Evolutionary conservation across 106 monocot genomes (phyloP).

Genomic region (Dactylorhiza incarnata): DNA sequence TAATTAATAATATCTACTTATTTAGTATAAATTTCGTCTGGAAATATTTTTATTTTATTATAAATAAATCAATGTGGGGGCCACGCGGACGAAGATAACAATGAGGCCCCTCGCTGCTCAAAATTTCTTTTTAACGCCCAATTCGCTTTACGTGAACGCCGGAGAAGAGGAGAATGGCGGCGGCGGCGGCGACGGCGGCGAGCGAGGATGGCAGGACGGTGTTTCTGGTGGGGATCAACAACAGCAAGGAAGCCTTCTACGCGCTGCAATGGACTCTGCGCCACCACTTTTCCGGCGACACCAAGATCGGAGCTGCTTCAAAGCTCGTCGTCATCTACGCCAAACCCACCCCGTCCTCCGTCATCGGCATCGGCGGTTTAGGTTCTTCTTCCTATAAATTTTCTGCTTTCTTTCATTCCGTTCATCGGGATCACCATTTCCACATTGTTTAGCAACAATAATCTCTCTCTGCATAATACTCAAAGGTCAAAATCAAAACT

Average conservation of each 20-base stretch:
- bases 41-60: too few relatives aligned
- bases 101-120: not conserved
- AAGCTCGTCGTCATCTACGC: conserved; percentile 6
- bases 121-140: not conserved
- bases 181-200: not conserved
- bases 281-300: conserved; percentile 28
- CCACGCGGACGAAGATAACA: not conserved
- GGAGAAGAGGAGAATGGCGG: not conserved
- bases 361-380: not conserved
- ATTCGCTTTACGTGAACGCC: not conserved
- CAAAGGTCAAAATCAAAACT: too few relatives aligned
- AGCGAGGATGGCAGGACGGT: conserved; percentile 2
- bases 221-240: conserved; percentile 51
- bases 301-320: not conserved
- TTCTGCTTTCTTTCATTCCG: too few relatives aligned
- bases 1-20: too few relatives aligned
- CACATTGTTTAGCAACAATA: not conserved
- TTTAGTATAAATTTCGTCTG: too few relatives aligned
- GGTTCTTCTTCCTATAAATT: not conserved
- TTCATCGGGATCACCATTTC: too few relatives aligned
- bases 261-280: conserved; percentile 49
- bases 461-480: not conserved
- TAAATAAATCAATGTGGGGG: not conserved
- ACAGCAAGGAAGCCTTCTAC: conserved; percentile 54
- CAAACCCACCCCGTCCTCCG: not conserved